Evolutionary conservation across 2,329 filamentous ascomycete genomes (phyloP), one percentile per base, ranked within the genome.

Genomic region (Nannizziopsis barbatae): DNA sequence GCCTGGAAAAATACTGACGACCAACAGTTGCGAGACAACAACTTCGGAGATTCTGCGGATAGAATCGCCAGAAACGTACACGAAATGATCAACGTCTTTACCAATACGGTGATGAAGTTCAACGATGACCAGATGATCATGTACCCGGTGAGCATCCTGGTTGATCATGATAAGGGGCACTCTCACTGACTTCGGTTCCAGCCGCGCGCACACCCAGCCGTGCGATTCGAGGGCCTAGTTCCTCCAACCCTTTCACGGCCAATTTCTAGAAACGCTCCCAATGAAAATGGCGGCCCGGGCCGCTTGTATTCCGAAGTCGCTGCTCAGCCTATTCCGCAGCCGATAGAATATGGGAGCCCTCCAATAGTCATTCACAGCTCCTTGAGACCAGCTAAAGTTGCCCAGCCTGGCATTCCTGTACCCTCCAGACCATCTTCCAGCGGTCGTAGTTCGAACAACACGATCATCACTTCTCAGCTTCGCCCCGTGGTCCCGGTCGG

Each of bases 21-120:
- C 5, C 12, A n/a, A 14, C 20, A 49, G 46, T 41, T 49, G 38
- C 46, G 46, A 7, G 40, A 12, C 17, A 40, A 49, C 27, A 20
- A 44, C 12, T 49, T 49, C 33, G 33, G 17, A n/a, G 46, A 59
- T 14, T 55, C 59, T 42, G 63, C 64, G 27, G 66, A 68, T 52
- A 57, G 59, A 27, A 60, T 67, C 41, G 62, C 62, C 38, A 62
- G 62, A 37, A 53, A 61, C 45, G 60, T 60, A 49, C 54, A 63
- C 41, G 55, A 58, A 47, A 62, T 67, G 30, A 55, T 63, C 12
- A 55, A 58, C 31, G 58, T 57, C 40, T 66, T 66, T 53, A 60
- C 59, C 11, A 56, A 62, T 15, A 60, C 56, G 30, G 54, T 61
- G 9, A 52, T 57, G 11, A 50, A 60, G 40, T 52, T 62, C 17